These are phyloP conservation scores for Pilatotrama ljubarskyi DNA, from an alignment of 768 basidiomycete species.

Conservation along the genomic window DNA sequence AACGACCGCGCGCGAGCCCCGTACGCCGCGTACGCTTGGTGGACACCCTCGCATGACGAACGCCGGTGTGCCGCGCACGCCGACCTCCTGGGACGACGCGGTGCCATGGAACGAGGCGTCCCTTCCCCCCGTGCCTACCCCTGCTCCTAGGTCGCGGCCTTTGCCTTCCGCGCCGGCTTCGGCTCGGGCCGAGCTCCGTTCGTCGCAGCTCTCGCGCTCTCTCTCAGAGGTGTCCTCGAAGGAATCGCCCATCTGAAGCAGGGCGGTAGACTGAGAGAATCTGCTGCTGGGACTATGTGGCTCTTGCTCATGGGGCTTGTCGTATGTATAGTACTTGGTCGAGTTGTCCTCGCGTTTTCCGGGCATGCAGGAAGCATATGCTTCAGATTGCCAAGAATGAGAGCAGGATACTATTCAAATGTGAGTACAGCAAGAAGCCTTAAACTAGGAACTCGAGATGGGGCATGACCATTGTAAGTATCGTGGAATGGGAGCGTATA, in stretches of 20 bases:
- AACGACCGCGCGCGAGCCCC: background rate
- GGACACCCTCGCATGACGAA: conserved; percentile 3
- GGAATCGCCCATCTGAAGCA: background rate
- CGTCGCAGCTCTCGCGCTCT: conserved; percentile 14
- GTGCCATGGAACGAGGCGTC: conserved; percentile 4
- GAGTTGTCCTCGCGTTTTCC: too few species aligned
- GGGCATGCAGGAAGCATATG: too few species aligned
- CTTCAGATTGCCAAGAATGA: too few species aligned
- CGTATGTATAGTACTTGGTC: too few species aligned
- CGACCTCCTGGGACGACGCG: conserved; percentile 17
- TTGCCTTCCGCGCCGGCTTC: conserved; percentile 7
- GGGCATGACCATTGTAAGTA: too few species aligned
- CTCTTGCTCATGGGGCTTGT: too few species aligned
- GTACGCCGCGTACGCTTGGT: conserved; percentile 5
- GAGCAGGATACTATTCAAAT: too few species aligned
- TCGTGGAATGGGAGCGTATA: too few species aligned
- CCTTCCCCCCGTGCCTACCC: background rate
- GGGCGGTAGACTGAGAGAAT: background rate
- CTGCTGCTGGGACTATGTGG: too few species aligned
- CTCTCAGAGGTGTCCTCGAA: conserved; percentile 10
- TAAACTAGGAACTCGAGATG: too few species aligned
- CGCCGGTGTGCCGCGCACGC: conserved; percentile 13
- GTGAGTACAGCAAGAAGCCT: too few species aligned
- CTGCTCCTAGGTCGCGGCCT: background rate
- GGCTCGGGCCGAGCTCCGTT: conserved; percentile 9